These are phyloP conservation scores for Suillus brevipes DNA, from an alignment of 768 basidiomycete species.

Conservation along the genomic window DNA sequence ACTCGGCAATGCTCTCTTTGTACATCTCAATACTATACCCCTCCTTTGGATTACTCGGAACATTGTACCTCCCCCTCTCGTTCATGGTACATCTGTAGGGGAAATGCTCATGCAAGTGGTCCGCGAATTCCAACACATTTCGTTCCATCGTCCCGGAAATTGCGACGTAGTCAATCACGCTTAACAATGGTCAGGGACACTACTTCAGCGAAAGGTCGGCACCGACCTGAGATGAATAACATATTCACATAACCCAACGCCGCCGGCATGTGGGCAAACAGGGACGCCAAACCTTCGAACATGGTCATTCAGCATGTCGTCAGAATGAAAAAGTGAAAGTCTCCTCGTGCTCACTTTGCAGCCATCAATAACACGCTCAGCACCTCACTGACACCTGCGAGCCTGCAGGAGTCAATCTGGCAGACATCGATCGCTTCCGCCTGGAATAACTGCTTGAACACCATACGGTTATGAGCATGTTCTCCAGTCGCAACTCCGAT, in stretches of 20 bases:
- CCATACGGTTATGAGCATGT: constrained; percentile 91
- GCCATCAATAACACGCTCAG: constrained; percentile 87
- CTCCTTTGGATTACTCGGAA: constrained; percentile 70
- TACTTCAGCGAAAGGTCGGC: constrained; percentile 5
- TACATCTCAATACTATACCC: constrained; percentile 95
- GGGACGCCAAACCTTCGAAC: constrained; percentile 66
- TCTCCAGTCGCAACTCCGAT: constrained; percentile 95
- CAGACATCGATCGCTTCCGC: constrained; percentile 91
- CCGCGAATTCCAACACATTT: constrained; percentile 89
- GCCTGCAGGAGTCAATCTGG: constrained; percentile 92
- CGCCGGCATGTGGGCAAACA: constrained; percentile 93
- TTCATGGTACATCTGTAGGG: constrained; percentile 88
- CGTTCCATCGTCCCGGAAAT: constrained; percentile 91
- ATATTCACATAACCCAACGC: constrained; percentile 91
- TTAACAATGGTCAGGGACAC: constrained; percentile 26
- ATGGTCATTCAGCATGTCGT: constrained; percentile 5
- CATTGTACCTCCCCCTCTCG: constrained; percentile 80
- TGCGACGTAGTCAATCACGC: constrained; percentile 90
- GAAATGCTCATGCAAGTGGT: constrained; percentile 95
- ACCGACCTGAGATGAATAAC: constrained; percentile 76
- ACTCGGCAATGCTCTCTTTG: constrained; percentile 76
- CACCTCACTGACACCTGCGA: constrained; percentile 95
- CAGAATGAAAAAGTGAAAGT: constrained; percentile 5
- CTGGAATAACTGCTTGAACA: constrained; percentile 94
- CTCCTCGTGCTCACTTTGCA: constrained; percentile 57